These are phyloP conservation scores for Penicillium pancosmium DNA, from an alignment of 495 filamentous ascomycete species.

Conservation along the genomic window DNA sequence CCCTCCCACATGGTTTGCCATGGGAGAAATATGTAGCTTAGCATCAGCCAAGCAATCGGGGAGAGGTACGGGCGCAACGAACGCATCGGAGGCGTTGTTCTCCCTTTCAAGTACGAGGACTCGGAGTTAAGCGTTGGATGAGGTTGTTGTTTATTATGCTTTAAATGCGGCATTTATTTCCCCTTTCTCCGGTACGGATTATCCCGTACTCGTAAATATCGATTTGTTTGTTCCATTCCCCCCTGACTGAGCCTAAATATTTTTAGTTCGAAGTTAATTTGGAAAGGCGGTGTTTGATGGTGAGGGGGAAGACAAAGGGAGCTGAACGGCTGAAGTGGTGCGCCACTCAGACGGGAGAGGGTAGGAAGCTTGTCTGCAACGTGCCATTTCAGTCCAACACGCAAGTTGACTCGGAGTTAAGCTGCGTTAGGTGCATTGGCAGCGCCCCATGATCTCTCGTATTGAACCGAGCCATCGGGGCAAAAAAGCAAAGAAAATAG, in stretches of 20 bases:
- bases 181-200: too few relatives aligned
- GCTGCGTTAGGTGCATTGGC: background rate
- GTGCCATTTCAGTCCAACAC: background rate
- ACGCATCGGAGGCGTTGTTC: background rate
- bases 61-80: background rate
- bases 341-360: background rate
- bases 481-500: background rate
- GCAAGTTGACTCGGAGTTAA: background rate
- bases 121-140: background rate
- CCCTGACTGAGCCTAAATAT: background rate
- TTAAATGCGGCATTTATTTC: too few relatives aligned
- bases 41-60: conserved; percentile 1
- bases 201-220: too few relatives aligned
- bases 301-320: background rate
- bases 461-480: background rate
- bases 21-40: background rate
- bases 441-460: background rate
- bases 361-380: background rate
- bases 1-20: background rate
- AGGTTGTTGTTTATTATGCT: too few relatives aligned
- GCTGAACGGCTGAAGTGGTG: background rate
- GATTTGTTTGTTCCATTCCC: background rate
- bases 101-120: background rate
- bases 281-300: background rate
- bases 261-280: background rate